Percentiles rank a stretch among this genome's conserved stretches.
These are phyloP conservation scores for Dipodascus albidus DNA, from an alignment of 805 yeast species.

Conservation along the genomic window DNA sequence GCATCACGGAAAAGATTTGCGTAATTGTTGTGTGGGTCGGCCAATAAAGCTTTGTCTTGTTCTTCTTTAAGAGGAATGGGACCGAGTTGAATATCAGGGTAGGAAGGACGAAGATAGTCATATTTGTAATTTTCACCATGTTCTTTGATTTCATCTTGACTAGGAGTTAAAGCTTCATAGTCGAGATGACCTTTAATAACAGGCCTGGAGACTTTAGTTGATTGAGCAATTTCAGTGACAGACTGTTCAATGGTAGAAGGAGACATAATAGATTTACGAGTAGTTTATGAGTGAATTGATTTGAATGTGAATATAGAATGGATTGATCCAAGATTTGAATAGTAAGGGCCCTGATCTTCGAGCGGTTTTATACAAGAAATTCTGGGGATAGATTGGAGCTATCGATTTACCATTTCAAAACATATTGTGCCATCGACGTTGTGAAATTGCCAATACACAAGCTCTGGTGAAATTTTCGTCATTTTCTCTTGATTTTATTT, in stretches of 20 bases:
- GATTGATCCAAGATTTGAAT: neutral
- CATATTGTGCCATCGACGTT: no score
- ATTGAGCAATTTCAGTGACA: neutral
- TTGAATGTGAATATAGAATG: neutral
- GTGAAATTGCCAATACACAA: no score
- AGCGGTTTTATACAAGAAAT: no score
- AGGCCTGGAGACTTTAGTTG: neutral
- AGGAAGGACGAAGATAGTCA: slow-evolving; percentile 21
- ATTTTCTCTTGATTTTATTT: no score
- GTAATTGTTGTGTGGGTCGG: slow-evolving; percentile 47
- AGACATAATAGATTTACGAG: neutral
- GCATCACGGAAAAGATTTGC: slow-evolving; percentile 34
- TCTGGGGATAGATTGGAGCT: no score
- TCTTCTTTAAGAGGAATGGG: slow-evolving; percentile 11
- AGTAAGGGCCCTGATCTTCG: no score
- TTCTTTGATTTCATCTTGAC: neutral
- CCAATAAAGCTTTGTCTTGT: slow-evolving; percentile 41
- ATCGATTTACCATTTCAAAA: no score
- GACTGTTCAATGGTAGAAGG: neutral
- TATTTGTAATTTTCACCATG: slow-evolving; percentile 15
- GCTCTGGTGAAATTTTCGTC: no score
- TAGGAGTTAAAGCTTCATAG: neutral
- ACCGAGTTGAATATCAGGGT: slow-evolving; percentile 24
- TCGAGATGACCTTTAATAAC: neutral
- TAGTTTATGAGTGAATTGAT: neutral